Evolutionary conservation across 2,329 filamentous ascomycete genomes (phyloP), one percentile per base, ranked within the genome.

Genomic region (Sclerotinia trifoliorum): DNA sequence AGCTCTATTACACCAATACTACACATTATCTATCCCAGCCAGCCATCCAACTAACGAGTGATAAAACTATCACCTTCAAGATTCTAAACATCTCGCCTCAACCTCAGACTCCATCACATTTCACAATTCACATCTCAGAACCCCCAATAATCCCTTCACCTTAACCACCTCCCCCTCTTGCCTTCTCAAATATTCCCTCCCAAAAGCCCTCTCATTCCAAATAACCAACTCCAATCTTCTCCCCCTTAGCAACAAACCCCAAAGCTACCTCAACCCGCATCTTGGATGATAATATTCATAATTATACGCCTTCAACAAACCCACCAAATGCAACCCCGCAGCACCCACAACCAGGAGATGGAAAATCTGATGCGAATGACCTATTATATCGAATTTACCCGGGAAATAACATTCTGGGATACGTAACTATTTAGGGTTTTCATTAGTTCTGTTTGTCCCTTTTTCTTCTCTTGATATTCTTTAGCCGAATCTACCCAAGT

Each of bases 291-390:
- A 24, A 65, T 68, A 65, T 29, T 65, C 42, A 57, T 29, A 19
- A 51, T n/a, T 11, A 57, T 68, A 68, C 29, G 66, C 46, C 39
- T 68, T 66, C 39, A 44, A 64, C 39, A 66, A 65, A 0, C 58
- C 66, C 44, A 61, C 49, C 3, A 64, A 26, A 35, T 73, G 71
- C 55, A 62, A 49, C 0, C 69, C 74, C 58, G 71, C 49, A 10
- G 66, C 66, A 17, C 17, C 58, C 42, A 68, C 68, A 24, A 70
- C 65, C 5, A 73, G 32, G 4, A 73, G 35, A 66, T 75, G 73
- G n/a, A 75, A 75, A 11, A 75, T 70, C 55, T 73, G 70, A 63
- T 75, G 73, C 4, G 70, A 73, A 32, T 63, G 60, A 11, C 73
- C 73, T 24, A 66, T 66, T 24, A 75, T 64, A 67, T 75, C 73